Evolutionary conservation across 1,139 yeast genomes (phyloP).

Genomic region (Suhomyces bribrorum): DNA sequence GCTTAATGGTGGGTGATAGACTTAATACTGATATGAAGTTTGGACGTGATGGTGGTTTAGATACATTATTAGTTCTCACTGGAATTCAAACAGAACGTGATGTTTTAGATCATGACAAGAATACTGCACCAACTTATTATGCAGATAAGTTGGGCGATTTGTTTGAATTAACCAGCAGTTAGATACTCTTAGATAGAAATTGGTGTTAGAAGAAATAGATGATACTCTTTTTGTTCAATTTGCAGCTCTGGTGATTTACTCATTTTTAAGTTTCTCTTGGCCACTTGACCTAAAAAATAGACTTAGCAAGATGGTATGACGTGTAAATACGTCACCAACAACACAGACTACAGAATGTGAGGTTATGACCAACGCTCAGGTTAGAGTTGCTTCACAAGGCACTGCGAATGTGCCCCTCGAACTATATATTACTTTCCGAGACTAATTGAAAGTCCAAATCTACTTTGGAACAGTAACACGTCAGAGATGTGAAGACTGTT

Average conservation of each 20-base stretch:
- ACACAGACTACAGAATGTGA: too few relatives aligned
- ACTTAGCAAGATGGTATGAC: too few relatives aligned
- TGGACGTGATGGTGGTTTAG: conserved; percentile 83
- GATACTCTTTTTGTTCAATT: too few relatives aligned
- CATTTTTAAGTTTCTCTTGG: too few relatives aligned
- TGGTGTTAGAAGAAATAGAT: too few relatives aligned
- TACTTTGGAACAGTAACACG: too few relatives aligned
- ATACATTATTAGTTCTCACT: conserved; percentile 80
- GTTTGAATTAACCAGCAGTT: conserved; percentile 44
- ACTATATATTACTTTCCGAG: too few relatives aligned
- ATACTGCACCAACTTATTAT: conserved; percentile 64
- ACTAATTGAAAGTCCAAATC: too few relatives aligned
- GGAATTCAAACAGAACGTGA: conserved; percentile 82
- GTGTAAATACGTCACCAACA: too few relatives aligned
- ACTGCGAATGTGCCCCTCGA: background rate
- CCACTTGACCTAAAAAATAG: too few relatives aligned
- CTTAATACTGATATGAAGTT: conserved; percentile 92
- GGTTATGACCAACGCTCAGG: background rate
- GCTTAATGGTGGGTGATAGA: conserved; percentile 95
- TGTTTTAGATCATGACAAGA: conserved; percentile 43
- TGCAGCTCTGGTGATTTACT: too few relatives aligned
- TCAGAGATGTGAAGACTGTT: too few relatives aligned
- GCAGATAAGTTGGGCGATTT: conserved; percentile 78
- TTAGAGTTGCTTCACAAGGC: background rate
- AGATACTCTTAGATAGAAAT: background rate